These are phyloP conservation scores for Pseudohyphozyma bogoriensis DNA, from an alignment of 768 basidiomycete genomes.

Conservation along the genomic window DNA sequence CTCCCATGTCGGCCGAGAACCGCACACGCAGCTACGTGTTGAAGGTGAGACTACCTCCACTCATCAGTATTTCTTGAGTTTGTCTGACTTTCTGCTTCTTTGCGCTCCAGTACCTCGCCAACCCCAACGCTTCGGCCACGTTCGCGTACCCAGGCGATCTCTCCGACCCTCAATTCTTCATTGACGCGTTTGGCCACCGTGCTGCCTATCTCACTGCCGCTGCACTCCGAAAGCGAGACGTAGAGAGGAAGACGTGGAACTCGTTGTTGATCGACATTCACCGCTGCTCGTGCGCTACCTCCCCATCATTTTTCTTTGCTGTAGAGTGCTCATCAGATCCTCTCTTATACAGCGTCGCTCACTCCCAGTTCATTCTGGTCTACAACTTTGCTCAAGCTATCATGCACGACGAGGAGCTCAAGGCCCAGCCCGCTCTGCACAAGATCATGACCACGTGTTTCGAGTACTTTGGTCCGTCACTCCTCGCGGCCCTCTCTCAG, in stretches of 20 bases:
- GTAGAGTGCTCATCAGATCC: too few relatives aligned
- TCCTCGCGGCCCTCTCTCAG: too few relatives aligned
- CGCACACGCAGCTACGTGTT: constrained; percentile 7
- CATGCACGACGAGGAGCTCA: constrained; percentile 6
- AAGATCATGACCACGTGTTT: constrained; percentile 25
- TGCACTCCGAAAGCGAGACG: constrained; percentile 5
- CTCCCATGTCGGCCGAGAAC: not conserved
- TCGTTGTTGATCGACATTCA: constrained; percentile 1
- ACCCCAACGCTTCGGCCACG: not conserved
- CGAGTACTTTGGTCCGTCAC: constrained; percentile 24
- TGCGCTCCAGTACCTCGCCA: not conserved
- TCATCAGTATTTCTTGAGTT: too few relatives aligned
- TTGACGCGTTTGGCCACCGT: constrained; percentile 19
- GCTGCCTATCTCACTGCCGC: constrained; percentile 11
- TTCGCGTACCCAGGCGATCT: constrained; percentile 16
- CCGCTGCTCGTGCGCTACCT: constrained; percentile 15
- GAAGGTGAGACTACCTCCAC: too few relatives aligned
- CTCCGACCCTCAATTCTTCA: not conserved
- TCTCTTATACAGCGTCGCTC: constrained; percentile 6
- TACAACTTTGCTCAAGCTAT: constrained; percentile 26
- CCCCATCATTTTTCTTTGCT: too few relatives aligned
- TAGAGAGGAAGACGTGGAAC: constrained; percentile 15
- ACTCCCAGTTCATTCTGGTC: constrained; percentile 27
- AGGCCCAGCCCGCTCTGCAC: constrained; percentile 5
- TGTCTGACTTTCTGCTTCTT: too few relatives aligned